phyloP scores from a whole-genome alignment of 2,329 filamentous ascomycete species.

The Aquanectria penicillioides region DNA sequence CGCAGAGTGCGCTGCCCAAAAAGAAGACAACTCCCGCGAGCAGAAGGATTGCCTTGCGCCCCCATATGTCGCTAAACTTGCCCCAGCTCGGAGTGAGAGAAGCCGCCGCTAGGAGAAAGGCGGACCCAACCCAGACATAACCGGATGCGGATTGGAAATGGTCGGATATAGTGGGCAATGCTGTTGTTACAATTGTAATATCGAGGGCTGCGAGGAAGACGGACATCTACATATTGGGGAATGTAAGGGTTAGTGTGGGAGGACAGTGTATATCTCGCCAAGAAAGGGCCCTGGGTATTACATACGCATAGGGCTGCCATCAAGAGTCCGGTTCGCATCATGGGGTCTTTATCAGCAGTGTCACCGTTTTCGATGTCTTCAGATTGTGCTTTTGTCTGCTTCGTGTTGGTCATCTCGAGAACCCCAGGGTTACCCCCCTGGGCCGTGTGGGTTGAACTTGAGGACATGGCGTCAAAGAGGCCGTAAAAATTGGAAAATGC shows the following conservation, averaged over 20 bases:
- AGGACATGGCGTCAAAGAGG: neutral
- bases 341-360: neutral
- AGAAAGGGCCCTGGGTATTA: neutral
- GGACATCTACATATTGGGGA: neutral
- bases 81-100: slow-evolving; percentile 73
- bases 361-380: neutral
- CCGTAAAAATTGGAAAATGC: neutral
- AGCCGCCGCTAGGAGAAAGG: slow-evolving; percentile 74
- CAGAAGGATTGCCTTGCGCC: slow-evolving; percentile 61
- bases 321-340: neutral
- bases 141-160: slow-evolving; percentile 70
- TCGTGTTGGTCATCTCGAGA: neutral
- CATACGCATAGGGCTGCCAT: neutral
- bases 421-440: neutral
- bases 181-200: slow-evolving; percentile 1
- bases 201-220: slow-evolving; percentile 9
- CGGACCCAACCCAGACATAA: slow-evolving; percentile 77
- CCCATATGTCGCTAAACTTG: slow-evolving; percentile 65
- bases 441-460: neutral
- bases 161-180: slow-evolving; percentile 62
- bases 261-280: too few species aligned
- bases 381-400: neutral
- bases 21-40: slow-evolving; percentile 59
- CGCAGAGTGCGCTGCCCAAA: slow-evolving; percentile 58
- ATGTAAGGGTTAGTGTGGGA: neutral